phyloP scores from a whole-genome alignment of 306 rosid genomes.

The Datisca glomerata region DNA sequence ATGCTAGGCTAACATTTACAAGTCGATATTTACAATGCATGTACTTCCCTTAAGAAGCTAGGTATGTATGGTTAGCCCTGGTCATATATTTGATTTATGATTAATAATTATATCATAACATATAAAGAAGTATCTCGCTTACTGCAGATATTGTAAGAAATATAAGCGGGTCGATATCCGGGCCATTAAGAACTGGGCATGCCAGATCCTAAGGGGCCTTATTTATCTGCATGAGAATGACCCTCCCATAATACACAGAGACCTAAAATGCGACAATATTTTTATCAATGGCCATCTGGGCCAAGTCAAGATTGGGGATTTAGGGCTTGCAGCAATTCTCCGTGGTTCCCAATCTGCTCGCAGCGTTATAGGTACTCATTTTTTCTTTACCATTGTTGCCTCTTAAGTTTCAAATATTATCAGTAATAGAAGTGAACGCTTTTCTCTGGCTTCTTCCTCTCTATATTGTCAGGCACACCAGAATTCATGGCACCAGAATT shows the following conservation, averaged over 20 bases:
- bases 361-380: slow-evolving; percentile 67
- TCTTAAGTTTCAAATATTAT: background rate
- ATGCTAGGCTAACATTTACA: no score
- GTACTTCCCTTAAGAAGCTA: no score
- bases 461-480: slow-evolving; percentile 54
- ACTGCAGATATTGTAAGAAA: slow-evolving; percentile 63
- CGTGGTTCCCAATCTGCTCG: slow-evolving; percentile 63
- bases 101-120: no score
- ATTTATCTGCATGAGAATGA: slow-evolving; percentile 66
- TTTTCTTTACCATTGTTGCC: background rate
- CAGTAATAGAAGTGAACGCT: no score
- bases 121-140: background rate
- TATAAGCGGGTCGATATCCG: slow-evolving; percentile 38
- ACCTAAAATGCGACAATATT: slow-evolving; percentile 81
- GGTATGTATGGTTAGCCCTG: no score
- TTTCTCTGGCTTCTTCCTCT: background rate
- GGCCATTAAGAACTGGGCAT: slow-evolving; percentile 74
- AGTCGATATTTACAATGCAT: no score
- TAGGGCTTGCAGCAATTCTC: slow-evolving; percentile 76
- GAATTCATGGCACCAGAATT: slow-evolving; percentile 97
- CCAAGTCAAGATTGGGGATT: slow-evolving; percentile 85
- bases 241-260: slow-evolving; percentile 85
- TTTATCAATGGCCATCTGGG: slow-evolving; percentile 94
- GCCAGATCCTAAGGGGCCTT: slow-evolving; percentile 70
- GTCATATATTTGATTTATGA: no score